Evolutionary conservation across 2,329 filamentous ascomycete species (phyloP), one percentile per base, ranked within the genome.

Genomic region (Ascochyta clinopodiicola): DNA sequence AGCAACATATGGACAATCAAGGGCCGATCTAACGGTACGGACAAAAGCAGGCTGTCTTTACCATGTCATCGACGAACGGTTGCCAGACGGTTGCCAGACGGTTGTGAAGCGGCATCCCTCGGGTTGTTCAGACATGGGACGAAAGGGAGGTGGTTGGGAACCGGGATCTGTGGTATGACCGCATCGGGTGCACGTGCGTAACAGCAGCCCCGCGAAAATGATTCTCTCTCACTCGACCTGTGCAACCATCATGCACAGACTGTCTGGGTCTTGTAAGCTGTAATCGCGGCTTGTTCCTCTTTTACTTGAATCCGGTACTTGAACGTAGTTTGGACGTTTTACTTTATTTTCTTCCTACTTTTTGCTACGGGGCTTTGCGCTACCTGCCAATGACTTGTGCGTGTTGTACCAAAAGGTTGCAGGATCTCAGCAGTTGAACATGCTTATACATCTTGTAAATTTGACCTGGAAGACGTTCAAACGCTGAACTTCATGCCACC

Each of bases 401-500:
- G 31, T 38, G 25, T 19, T 10, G 22, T 21, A 24, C 4, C n/a
- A 34, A 5, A 15, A 43, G 9, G 2, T 12, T 21, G 9, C 12
- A 24, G 8, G 19, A 36, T 32, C 17, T 15, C 21, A 8, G 22
- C 12, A 13, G 10, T 21, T 13, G 13, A 22, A 21, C 8, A 22
- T 27, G 6, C 31, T 31, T 5, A 21, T 44, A 21, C n/a, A 4
- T 17, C 10, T 8, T 24, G 7, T 9, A 1, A 15, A n/a, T 17
- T 21, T 2, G 15, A 3, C 22, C 24, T 15, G 3, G 2, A 44
- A 9, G 3, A 29, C n/a, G 7, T 31, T 56, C 68, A 72, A 21
- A 64, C 58, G 54, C 67, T 72, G 37, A 73, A 72, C 42, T 60
- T 67, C 85, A 92, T 87, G 6, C 91, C 91, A 1, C 91, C 91